Conservation (phyloP, 1,139 yeast species). For the Hyphopichia pseudoburtonii region DNA sequence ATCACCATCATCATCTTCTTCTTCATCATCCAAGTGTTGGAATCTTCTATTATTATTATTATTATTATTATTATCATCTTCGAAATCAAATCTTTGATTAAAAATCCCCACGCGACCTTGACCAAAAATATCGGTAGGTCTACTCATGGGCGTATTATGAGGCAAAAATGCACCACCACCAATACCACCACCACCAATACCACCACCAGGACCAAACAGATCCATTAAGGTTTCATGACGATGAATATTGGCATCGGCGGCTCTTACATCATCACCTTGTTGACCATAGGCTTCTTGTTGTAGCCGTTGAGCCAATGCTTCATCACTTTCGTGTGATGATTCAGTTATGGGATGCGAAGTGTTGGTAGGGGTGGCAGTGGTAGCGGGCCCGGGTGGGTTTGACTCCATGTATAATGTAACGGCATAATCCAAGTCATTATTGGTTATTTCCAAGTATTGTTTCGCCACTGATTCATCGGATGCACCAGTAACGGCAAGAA, state of each 20-base stretch:
- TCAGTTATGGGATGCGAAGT: conserved; percentile 1
- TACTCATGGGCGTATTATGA: conserved; percentile 11
- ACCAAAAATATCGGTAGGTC: conserved; percentile 44
- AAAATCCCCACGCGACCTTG: conserved; percentile 42
- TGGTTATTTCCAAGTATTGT: conserved; percentile 79
- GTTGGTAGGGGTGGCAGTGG: conserved; percentile 6
- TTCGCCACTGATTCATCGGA: conserved; percentile 69
- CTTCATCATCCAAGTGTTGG: conserved; percentile 18
- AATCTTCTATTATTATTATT: conserved; percentile 20
- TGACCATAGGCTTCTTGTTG: conserved; percentile 60
- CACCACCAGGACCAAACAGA: conserved; percentile 16
- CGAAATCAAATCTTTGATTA: conserved; percentile 42
- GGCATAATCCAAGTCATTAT: conserved; percentile 79
- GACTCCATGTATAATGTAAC: conserved; percentile 79
- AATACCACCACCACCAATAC: too few relatives aligned
- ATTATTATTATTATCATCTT: conserved; percentile 26
- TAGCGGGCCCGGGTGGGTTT: conserved; percentile 25
- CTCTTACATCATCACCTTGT: conserved; percentile 40
- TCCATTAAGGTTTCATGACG: conserved; percentile 78
- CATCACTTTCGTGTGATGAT: conserved; percentile 42
- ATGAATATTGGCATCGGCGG: conserved; percentile 76
- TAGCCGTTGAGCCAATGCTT: conserved; percentile 58
- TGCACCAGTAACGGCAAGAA: conserved; percentile 82
- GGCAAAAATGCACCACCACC: conserved; percentile 8
- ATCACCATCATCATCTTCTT: conserved; percentile 19